Evolutionary conservation across 2,329 filamentous ascomycete genomes (phyloP).

Genomic region (Aureobasidium sp.): DNA sequence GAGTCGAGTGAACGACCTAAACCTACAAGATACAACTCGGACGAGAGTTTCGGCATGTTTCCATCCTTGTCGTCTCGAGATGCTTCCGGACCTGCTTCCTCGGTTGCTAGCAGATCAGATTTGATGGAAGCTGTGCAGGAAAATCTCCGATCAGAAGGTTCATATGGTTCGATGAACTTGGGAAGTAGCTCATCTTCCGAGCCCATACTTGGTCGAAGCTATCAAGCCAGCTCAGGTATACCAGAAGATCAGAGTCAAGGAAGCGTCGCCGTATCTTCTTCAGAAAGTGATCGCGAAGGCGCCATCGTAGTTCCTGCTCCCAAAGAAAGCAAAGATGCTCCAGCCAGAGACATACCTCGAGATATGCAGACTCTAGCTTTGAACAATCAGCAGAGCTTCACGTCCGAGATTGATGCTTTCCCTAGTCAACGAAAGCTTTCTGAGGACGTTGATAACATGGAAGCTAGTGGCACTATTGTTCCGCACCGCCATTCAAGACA

Average conservation of each 20-base stretch:
- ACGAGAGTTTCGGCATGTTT: conserved; percentile 58
- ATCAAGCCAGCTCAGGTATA: background rate
- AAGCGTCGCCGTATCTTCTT: background rate
- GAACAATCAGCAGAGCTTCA: conserved; percentile 32
- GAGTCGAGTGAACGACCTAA: background rate
- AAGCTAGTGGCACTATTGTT: conserved; percentile 37
- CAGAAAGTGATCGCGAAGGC: background rate
- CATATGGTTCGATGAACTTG: conserved; percentile 11
- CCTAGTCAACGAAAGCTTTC: conserved; percentile 15
- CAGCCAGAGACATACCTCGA: conserved; percentile 24
- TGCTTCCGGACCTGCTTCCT: conserved; percentile 44
- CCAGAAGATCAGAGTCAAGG: background rate
- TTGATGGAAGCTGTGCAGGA: conserved; percentile 18
- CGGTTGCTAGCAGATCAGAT: conserved; percentile 35
- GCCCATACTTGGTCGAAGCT: background rate
- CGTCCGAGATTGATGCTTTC: conserved; percentile 18
- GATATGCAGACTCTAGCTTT: conserved; percentile 33
- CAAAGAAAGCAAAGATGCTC: background rate
- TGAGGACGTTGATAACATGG: conserved; percentile 30
- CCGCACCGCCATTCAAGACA: conserved; percentile 24
- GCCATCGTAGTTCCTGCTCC: background rate
- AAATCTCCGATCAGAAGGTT: conserved; percentile 10
- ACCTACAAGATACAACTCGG: conserved; percentile 43
- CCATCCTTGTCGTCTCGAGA: conserved; percentile 54
- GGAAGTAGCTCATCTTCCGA: conserved; percentile 16